Conservation (phyloP, 306 rosid genomes). For the Medicago arabica region DNA sequence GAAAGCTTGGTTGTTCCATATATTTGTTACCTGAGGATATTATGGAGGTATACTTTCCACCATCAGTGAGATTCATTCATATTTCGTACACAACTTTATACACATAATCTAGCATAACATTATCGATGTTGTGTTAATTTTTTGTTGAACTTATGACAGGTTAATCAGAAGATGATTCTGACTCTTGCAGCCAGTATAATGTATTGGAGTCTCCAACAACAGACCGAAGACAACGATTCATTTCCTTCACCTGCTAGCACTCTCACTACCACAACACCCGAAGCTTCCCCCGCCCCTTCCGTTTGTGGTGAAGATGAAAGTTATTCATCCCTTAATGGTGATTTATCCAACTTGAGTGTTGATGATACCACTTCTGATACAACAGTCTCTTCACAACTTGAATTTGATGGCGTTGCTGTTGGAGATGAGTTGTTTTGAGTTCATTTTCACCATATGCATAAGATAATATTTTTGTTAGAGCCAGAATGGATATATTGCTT, state of each 20-base stretch:
- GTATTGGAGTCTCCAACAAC: constrained; percentile 92
- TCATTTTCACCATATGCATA: constrained; percentile 1
- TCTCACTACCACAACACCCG: constrained; percentile 51
- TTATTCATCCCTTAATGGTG: constrained; percentile 66
- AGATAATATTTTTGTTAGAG: constrained; percentile 27
- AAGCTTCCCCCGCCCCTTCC: constrained; percentile 77
- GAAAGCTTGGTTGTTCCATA: constrained; percentile 96
- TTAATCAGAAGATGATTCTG: constrained; percentile 95
- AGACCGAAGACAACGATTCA: constrained; percentile 59
- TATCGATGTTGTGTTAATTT: neutral
- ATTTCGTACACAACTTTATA: neutral
- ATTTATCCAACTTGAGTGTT: constrained; percentile 65
- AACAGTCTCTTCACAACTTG: constrained; percentile 69
- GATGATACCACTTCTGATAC: constrained; percentile 87
- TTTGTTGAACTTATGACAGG: constrained; percentile 61
- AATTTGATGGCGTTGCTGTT: constrained; percentile 42
- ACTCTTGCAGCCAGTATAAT: constrained; percentile 87
- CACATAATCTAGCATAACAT: neutral
- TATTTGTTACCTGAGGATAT: constrained; percentile 95
- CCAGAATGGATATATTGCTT: constrained; percentile 7
- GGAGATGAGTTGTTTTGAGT: constrained; percentile 42
- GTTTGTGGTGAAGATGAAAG: constrained; percentile 76
- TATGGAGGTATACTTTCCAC: constrained; percentile 71
- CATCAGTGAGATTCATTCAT: constrained; percentile 12
- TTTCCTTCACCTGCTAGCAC: constrained; percentile 58